Evolutionary conservation across 345 rosid species (phyloP), one percentile per base, ranked within the genome.

Genomic region (Salix exigua): DNA sequence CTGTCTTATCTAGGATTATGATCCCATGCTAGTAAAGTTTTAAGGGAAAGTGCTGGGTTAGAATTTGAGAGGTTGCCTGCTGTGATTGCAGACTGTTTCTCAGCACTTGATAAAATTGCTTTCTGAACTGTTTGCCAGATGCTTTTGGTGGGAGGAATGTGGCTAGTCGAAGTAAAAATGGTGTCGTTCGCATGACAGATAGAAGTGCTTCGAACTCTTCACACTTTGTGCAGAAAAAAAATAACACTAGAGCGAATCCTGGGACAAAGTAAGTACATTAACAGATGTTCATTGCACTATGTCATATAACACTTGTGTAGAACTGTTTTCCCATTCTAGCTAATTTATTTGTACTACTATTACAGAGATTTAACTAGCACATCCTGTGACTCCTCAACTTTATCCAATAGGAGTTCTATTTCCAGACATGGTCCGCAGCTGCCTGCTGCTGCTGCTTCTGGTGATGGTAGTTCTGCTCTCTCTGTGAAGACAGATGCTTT

Each of bases 131-230:
- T 18, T 74, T 81, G 33, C 69, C 84, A 82, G 88, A 80, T 87
- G 80, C 83, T 73, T 82, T 86, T 67, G 85, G 87, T 73, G 88
- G 86, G 71, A 86, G 90, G 85, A 81, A 64, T 85, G 79, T 82
- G 19, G 75, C 84, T 79, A 14, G 82, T 58, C 85, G 82, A 72
- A 87, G 99, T 2, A 2, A 86, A 53, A 92, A 80, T 84, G 92
- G 90, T 75, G 73, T 63, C 73, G 78, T 69, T 79, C 82, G 75
- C 78, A 77, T 66, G n/a, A 37, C 68, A 48, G 86, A 83, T 58
- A 82, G 89, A 80, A 86, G 85, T 66, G 70, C 84, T 37, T 79
- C 80, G 73, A 63, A 71, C 19, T 58, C 87, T 21, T 61, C 73
- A 5, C 78, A 78, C 68, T 65, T 77, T 70, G 66, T 72, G 23